Evolutionary conservation across 257 asterid species (phyloP), one percentile per base, ranked within the genome.

Genomic region (Prunella vulgaris): DNA sequence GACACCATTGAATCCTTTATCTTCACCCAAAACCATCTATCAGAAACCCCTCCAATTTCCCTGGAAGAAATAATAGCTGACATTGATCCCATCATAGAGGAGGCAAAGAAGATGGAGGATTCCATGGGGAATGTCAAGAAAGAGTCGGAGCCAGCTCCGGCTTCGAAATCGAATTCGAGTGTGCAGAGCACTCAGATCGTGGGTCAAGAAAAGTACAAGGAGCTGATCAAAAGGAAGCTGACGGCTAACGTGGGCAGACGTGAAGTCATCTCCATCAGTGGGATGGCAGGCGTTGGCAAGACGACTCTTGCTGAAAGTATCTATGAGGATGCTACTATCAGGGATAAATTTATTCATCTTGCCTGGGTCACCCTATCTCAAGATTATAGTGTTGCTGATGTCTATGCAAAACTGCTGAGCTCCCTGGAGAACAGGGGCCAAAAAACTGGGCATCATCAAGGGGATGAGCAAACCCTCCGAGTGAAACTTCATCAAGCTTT

Each of bases 301-400:
- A 62, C 68, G 1, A 62, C 68, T 62, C 68, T 62, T 5, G 68
- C 53, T 13, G 38, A 4, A 38, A 62, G 32, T 33, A 18, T 80
- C 1, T 77, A 76, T 17, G 68, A 77, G 0, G 76, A 74, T 67
- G 7, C 2, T 7, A 0, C 1, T 3, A 22, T 74, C 7, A 30
- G 52, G 24, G 5, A 5, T 3, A 5, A 13, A 0, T 80, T 80
- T 32, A 5, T 7, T 7, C 33, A 37, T 21, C 75, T 73, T 6
- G 82, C 73, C 15, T 80, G 82, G 85, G 79, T 70, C 0, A 77
- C 75, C 0, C 64, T 80, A 12, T 40, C 82, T 46, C 61, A 63
- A 42, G 76, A 69, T 2, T 38, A 5, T 28, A 28, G 54, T 14
- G 30, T 54, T 6, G 24, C 38, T 0, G 78, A 77, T 1, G 65